phyloP scores from a whole-genome alignment of 305 asterid genomes.

The Caryopteris hybrid region DNA sequence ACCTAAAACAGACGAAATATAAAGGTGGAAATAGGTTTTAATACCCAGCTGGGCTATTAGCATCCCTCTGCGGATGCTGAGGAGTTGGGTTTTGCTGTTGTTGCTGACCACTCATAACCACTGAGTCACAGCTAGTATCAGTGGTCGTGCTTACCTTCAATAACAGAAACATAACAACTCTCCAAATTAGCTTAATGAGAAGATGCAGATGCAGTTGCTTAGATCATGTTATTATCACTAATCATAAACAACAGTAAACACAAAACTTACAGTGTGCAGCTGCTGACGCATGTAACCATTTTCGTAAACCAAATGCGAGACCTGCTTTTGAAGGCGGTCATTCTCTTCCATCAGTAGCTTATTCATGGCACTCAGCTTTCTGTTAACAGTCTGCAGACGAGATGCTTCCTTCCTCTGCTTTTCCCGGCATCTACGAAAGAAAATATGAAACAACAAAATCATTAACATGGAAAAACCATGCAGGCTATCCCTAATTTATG shows the following conservation, averaged over 20 bases:
- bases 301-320: slow-evolving; percentile 87
- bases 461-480: no score
- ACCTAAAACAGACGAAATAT: no score
- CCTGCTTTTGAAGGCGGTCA: slow-evolving; percentile 94
- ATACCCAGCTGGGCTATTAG: slow-evolving; percentile 98
- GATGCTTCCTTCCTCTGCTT: slow-evolving; percentile 95
- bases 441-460: neutral
- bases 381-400: slow-evolving; percentile 76
- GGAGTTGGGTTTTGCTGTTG: slow-evolving; percentile 82
- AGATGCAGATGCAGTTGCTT: no score
- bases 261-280: slow-evolving; percentile 60
- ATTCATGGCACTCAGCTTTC: slow-evolving; percentile 93
- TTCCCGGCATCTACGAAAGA: slow-evolving; percentile 68
- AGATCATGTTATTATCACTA: no score
- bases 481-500: no score
- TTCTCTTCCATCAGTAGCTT: slow-evolving; percentile 99
- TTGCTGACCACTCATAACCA: slow-evolving; percentile 87
- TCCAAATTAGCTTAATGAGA: no score
- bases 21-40: neutral
- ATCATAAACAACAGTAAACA: neutral
- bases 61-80: slow-evolving; percentile 91
- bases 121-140: slow-evolving; percentile 94
- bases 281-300: slow-evolving; percentile 86
- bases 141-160: slow-evolving; percentile 70
- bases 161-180: neutral